Evolutionary conservation across 2,329 filamentous ascomycete species (phyloP), one percentile per base, ranked within the genome.

Genomic region (Thelonectria rubi): DNA sequence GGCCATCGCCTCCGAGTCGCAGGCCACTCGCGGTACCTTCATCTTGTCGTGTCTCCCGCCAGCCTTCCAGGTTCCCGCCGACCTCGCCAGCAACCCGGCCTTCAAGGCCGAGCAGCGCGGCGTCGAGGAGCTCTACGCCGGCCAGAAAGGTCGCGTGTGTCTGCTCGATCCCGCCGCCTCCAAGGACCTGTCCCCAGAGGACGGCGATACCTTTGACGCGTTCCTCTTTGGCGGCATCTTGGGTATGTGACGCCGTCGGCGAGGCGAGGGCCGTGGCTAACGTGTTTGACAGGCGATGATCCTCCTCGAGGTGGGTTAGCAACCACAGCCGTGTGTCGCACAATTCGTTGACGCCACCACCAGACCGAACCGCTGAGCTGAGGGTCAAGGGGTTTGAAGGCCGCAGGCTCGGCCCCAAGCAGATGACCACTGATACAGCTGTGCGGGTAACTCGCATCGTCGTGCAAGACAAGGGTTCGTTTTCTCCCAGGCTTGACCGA

Each of bases 341-440:
- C 24, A 52, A 50, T 63, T 58, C 49, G 32, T 55, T 70, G 37
- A 65, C 62, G 65, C 37, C 34, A 47, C 20, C 18, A 14, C 8
- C 60, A 96, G 94, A 98, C 78, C 90, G 95, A 64, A 99, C 95
- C 5, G 94, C 92, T n/a, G 95, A 99, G 77, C 81, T 99, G 70
- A 88, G 95, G 54, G 93, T 92, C 78, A 97, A 98, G 76, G 95
- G 95, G 3, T 99, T 97, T 72, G 84, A 89, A 60, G 93, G 94
- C 60, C 88, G 95, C 55, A 86, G 95, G 60, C 83, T 99, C 30
- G 95, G 95, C 0, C 92, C 94, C 8, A 90, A 94, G 70, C 95
- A 99, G 78, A 97, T 99, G 94, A 98, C 95, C 3, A 99, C 95
- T 5, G 95, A 99, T 76, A 99, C 95, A 18, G 95, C 95, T 5